Conservation (phyloP, 1,139 yeast genomes). For the Yamadazyma triangularis region DNA sequence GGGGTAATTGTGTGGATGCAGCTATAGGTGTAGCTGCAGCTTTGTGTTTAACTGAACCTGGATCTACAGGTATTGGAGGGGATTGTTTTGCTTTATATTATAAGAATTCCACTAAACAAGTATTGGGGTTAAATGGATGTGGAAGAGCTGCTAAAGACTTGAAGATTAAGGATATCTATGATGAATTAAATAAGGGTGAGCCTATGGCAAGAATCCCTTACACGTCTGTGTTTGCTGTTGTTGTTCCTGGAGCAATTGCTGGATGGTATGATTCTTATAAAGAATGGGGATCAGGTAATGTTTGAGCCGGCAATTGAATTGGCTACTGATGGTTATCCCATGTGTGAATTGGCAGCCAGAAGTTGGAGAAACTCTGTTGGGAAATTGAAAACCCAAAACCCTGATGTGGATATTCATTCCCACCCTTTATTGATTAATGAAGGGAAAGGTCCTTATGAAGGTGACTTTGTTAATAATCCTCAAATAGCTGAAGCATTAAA, state of each 20-base stretch:
- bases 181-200: constrained; percentile 35
- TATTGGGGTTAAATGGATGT: constrained; percentile 70
- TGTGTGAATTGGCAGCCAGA: constrained; percentile 53
- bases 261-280: constrained; percentile 45
- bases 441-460: constrained; percentile 48
- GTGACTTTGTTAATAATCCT: constrained; percentile 54
- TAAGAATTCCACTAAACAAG: constrained; percentile 44
- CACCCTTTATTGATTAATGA: constrained; percentile 25
- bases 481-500: constrained; percentile 52
- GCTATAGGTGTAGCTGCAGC: constrained; percentile 79
- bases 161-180: constrained; percentile 45
- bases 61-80: constrained; percentile 80
- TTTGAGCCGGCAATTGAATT: constrained; percentile 67
- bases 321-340: constrained; percentile 65
- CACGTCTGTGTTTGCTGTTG: constrained; percentile 42
- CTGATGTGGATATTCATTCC: constrained; percentile 19
- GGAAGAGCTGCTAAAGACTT: constrained; percentile 62
- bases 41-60: constrained; percentile 67
- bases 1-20: constrained; percentile 82
- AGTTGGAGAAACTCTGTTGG: constrained; percentile 44
- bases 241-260: constrained; percentile 18
- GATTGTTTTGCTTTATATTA: constrained; percentile 71
- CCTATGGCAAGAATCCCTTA: constrained; percentile 39
- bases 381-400: constrained; percentile 37
- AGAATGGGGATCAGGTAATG: constrained; percentile 70